Evolutionary conservation across 768 basidiomycete species (phyloP).

Genomic region (Boletus reticuloceps): DNA sequence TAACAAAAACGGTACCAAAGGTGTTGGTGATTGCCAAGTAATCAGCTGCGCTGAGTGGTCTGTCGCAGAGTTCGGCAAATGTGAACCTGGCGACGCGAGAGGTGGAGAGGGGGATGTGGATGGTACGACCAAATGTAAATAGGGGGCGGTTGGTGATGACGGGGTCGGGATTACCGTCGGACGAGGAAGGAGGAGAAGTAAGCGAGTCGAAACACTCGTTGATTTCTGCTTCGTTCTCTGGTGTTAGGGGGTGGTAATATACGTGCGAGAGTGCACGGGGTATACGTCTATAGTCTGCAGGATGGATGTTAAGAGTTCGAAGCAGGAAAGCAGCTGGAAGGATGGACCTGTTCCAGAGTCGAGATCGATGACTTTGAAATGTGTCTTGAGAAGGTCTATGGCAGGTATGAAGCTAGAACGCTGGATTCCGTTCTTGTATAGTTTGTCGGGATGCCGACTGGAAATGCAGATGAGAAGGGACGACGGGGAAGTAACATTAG

Average conservation of each 20-base stretch:
- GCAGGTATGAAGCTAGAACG: slow-evolving; percentile 91
- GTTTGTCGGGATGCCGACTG: slow-evolving; percentile 94
- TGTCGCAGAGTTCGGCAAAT: slow-evolving; percentile 84
- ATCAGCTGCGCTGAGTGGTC: slow-evolving; percentile 90
- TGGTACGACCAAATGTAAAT: slow-evolving; percentile 86
- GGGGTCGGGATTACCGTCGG: slow-evolving; percentile 37
- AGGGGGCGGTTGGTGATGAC: slow-evolving; percentile 62
- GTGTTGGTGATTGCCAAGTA: slow-evolving; percentile 90
- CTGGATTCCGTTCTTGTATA: slow-evolving; percentile 99
- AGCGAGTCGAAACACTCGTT: slow-evolving; percentile 81
- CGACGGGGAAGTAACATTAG: background rate
- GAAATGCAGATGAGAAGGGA: background rate
- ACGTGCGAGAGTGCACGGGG: slow-evolving; percentile 92
- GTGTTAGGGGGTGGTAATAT: slow-evolving; percentile 80
- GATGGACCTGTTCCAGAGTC: slow-evolving; percentile 86
- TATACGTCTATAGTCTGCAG: slow-evolving; percentile 87
- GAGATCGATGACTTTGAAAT: slow-evolving; percentile 86
- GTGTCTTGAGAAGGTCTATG: slow-evolving; percentile 87
- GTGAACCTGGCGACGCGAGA: slow-evolving; percentile 79
- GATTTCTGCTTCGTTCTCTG: slow-evolving; percentile 66
- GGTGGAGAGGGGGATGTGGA: slow-evolving; percentile 78
- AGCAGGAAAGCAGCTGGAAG: slow-evolving; percentile 9
- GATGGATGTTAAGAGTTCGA: background rate
- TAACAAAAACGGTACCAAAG: slow-evolving; percentile 85
- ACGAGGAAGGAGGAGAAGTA: slow-evolving; percentile 47